Evolutionary conservation across 2,329 filamentous ascomycete genomes (phyloP).

Genomic region (Colletotrichum plurivorum): DNA sequence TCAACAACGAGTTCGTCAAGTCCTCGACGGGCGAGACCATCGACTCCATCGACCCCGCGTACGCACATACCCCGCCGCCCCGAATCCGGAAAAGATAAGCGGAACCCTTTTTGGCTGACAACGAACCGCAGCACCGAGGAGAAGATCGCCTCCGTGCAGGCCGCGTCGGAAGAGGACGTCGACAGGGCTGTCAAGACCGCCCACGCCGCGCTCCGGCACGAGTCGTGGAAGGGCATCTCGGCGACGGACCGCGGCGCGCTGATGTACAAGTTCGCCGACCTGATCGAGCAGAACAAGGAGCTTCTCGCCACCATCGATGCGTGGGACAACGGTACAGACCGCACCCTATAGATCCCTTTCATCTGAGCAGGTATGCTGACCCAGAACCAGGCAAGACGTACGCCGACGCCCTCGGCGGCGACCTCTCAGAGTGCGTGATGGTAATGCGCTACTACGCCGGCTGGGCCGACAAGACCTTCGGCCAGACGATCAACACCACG

Average conservation of each 20-base stretch:
- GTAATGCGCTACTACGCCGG: constrained; percentile 82
- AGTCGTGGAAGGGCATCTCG: constrained; percentile 78
- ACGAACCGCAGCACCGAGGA: constrained; percentile 13
- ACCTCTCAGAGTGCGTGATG: constrained; percentile 64
- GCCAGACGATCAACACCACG: constrained; percentile 81
- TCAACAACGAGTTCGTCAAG: constrained; percentile 82
- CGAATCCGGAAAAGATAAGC: too few species aligned
- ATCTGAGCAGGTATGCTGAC: too few species aligned
- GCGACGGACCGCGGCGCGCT: constrained; percentile 77
- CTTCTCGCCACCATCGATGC: constrained; percentile 72
- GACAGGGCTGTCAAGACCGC: constrained; percentile 77
- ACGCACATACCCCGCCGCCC: constrained; percentile 42
- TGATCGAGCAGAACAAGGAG: constrained; percentile 75
- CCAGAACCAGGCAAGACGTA: constrained; percentile 69
- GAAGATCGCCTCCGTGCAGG: constrained; percentile 74
- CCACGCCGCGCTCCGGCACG: constrained; percentile 76
- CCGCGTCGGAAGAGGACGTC: constrained; percentile 74
- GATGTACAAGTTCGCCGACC: constrained; percentile 78
- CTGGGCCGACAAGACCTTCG: constrained; percentile 84
- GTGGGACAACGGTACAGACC: constrained; percentile 79
- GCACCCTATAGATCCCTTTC: too few species aligned
- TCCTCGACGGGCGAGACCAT: constrained; percentile 70
- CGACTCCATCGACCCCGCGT: constrained; percentile 75
- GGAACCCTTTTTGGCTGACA: background rate
- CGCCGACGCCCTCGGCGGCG: constrained; percentile 73